Evolutionary conservation across 768 basidiomycete species (phyloP).

Genomic region (Kwoniella shandongensis): DNA sequence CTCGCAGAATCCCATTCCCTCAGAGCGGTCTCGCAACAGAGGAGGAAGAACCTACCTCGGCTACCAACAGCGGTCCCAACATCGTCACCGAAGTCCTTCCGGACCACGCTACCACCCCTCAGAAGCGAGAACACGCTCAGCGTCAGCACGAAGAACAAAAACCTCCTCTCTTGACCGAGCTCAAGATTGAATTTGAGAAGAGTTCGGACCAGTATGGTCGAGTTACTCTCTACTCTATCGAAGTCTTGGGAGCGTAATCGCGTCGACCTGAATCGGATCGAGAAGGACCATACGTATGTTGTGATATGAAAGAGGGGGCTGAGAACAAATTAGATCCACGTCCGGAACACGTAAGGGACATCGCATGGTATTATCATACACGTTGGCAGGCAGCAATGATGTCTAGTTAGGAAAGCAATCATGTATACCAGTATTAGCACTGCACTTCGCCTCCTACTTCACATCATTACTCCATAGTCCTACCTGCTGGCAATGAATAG

Average conservation of each 20-base stretch:
- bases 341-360: no score
- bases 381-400: no score
- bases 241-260: conserved; percentile 32
- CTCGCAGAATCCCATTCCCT: conserved; percentile 19
- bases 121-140: background rate
- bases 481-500: no score
- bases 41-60: conserved; percentile 1
- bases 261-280: no score
- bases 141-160: background rate
- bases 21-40: conserved; percentile 7
- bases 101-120: conserved; percentile 8
- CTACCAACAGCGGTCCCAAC: background rate
- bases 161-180: conserved; percentile 34
- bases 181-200: conserved; percentile 51
- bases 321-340: no score
- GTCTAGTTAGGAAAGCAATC: no score
- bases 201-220: conserved; percentile 50
- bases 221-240: conserved; percentile 46
- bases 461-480: no score
- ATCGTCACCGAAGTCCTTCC: conserved; percentile 15
- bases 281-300: no score
- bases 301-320: no score
- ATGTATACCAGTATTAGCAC: no score
- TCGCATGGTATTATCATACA: no score
- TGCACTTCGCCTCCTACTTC: no score